Base-by-base conservation (phyloP, 2,329 filamentous ascomycete species). In the Monosporascus sp. region DNA sequence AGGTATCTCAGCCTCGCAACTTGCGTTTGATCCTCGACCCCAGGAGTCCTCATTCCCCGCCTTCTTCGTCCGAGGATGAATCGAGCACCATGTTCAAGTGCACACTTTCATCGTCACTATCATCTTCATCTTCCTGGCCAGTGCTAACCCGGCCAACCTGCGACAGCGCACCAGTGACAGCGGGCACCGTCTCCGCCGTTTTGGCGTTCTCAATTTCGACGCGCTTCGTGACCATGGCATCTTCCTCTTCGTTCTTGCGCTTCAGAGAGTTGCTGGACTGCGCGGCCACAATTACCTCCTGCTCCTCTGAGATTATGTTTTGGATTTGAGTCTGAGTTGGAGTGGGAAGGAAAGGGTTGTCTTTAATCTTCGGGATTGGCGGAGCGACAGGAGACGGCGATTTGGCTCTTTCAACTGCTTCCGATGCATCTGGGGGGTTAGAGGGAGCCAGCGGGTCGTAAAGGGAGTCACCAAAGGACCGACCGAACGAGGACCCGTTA, bases 61-160 rank as follows among this genome's bases (percentile, higher is more conserved):
- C 77, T 9, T 56, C 65, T 6, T 56, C 58, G 7, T 64, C 60
- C 14, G 58, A 60, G 43, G 43, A 46, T 17, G n/a, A 46, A 45
- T 83, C 80, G 9, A 84, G 65, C 46, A 81, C 79, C 78, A 83
- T 83, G 51, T 83, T 80, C 52, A 83, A 68, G 65, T 83, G 78
- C 14, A 83, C 75, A 54, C 80, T 83, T 51, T 76, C 79, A 52
- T 82, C 79, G 52, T 71, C 68, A 46, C 66, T 68, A 15, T 74
- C 74, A 35, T 74, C 72, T 20, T 76, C 75, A n/a, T 74, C 75
- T 1, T 70, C 74, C 25, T 31, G 51, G n/a, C 18, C 37, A 15
- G 38, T 17, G 27, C 17, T 48, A 6, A 18, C 45, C 24, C 50
- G 37, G 17, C 47, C 52, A 6, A 43, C 47, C 17, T 58, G 55